Evolutionary conservation across 805 yeast genomes (phyloP), one percentile per base, ranked within the genome.

Genomic region (Hanseniaspora mollemarum): DNA sequence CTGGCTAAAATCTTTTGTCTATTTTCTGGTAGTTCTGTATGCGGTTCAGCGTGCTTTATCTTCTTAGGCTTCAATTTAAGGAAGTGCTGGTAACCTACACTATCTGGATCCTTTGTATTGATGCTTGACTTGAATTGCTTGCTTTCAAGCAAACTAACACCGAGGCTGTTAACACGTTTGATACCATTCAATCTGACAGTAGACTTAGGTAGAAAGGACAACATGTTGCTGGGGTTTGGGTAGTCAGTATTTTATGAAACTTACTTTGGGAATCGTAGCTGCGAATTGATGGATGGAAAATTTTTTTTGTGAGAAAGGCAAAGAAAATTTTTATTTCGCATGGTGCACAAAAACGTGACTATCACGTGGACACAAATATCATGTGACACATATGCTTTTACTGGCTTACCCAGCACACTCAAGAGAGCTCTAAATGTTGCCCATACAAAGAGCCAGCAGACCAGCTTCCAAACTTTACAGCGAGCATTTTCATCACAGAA

Each of bases 41-140:
- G 51, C 26, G 51, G 51, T 13, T 22, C 29, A 16, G 51, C 51
- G 15, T 48, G 18, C 25, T 32, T 40, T 8, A 39, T 24, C 19
- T 37, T 37, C 28, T 37, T 37, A 4, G 41, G 41, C 22, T 16
- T 37, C 19, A 37, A 37, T 37, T 37, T 37, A 22, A 21, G 7
- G 15, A 37, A 37, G 15, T 37, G 41, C 19, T 37, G 41, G 15
- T 37, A 37, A 21, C 41, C 41, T 21, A 37, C 41, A 21, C 28
- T 37, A 8, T 37, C n/a, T 6, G 41, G 28, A 16, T 39, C 43
- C 18, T 39, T 25, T 24, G 26, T 25, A 13, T 24, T 25, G 32
- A 25, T n/a, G 3, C 26, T 22, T 15, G 43, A 39, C 10, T 39
- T 39, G 15, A 25, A 25, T 39, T 25, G 8, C 26, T 39, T 39